Percentiles rank a stretch among this genome's conserved stretches.
Conservation (phyloP, 2,329 filamentous ascomycete species). For the Chrysoporthe deuterocubensis region DNA sequence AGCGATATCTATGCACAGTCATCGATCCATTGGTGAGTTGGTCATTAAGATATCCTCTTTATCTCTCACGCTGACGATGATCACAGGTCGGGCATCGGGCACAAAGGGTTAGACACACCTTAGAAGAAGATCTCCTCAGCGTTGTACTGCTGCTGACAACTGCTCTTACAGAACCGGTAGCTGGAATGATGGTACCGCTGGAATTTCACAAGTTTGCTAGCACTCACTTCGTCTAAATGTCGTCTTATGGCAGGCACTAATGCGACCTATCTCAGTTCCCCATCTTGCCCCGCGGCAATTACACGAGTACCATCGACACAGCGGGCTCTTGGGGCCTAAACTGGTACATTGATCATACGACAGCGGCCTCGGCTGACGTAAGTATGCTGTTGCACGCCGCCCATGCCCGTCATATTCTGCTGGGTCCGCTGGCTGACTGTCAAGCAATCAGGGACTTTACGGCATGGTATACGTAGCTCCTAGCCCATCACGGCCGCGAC, state of each 20-base stretch:
- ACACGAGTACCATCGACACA: slow-evolving; percentile 28
- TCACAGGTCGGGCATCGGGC: slow-evolving; percentile 19
- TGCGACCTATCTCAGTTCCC: slow-evolving; percentile 21
- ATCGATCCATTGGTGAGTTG: slow-evolving; percentile 29
- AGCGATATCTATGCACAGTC: slow-evolving; percentile 29
- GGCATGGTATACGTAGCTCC: slow-evolving; percentile 30
- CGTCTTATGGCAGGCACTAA: not conserved
- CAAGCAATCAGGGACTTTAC: slow-evolving; percentile 24
- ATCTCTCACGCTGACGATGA: not conserved
- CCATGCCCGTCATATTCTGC: not conserved
- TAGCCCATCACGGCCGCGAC: slow-evolving; percentile 25
- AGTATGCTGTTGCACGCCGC: not conserved
- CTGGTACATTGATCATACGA: slow-evolving; percentile 31
- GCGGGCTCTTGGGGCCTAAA: slow-evolving; percentile 28
- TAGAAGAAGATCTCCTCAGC: not conserved
- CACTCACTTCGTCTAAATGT: not conserved
- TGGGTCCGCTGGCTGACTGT: not conserved
- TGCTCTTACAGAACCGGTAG: slow-evolving; percentile 17
- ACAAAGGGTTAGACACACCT: slow-evolving; percentile 7
- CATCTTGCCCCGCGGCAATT: slow-evolving; percentile 27
- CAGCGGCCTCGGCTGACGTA: slow-evolving; percentile 26
- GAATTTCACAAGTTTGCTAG: slow-evolving; percentile 25
- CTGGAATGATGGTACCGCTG: slow-evolving; percentile 30
- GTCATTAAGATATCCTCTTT: not conserved
- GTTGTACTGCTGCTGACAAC: not conserved